Conservation (phyloP, 2,329 filamentous ascomycete genomes). For the Rhexocercosporidium sp. region DNA sequence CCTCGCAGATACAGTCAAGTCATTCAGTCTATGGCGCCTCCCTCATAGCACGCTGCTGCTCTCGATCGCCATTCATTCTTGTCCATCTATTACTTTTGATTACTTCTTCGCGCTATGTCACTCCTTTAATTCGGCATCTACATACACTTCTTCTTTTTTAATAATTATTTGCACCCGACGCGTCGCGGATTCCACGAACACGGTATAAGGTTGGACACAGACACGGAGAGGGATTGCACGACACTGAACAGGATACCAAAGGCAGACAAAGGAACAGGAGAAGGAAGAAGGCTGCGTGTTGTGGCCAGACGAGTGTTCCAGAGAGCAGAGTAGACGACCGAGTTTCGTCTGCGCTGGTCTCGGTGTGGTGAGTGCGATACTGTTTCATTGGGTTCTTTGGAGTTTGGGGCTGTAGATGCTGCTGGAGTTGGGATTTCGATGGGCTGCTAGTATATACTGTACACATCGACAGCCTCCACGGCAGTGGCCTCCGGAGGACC, state of each 20-base stretch:
- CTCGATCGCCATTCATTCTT: slow-evolving; percentile 13
- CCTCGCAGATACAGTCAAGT: slow-evolving; percentile 2
- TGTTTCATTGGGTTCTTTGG: not conserved
- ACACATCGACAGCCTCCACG: not conserved
- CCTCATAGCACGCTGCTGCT: slow-evolving; percentile 1
- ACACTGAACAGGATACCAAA: not conserved
- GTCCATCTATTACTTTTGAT: slow-evolving; percentile 33
- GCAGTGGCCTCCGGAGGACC: slow-evolving; percentile 10
- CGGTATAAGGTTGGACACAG: not conserved
- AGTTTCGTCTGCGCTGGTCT: slow-evolving; percentile 67
- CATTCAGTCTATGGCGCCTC: not conserved
- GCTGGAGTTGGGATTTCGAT: not conserved
- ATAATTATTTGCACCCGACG: slow-evolving; percentile 31
- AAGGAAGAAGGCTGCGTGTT: slow-evolving; percentile 6
- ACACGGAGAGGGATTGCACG: slow-evolving; percentile 9
- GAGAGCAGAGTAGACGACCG: slow-evolving; percentile 62
- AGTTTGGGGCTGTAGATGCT: not conserved
- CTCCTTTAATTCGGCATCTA: slow-evolving; percentile 37
- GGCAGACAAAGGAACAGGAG: not conserved
- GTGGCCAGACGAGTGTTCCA: slow-evolving; percentile 17
- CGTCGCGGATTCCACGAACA: slow-evolving; percentile 11
- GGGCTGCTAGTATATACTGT: not conserved
- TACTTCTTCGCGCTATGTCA: slow-evolving; percentile 39
- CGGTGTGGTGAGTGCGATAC: slow-evolving; percentile 38
- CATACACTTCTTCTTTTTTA: slow-evolving; percentile 20